These are phyloP conservation scores for Echites panduratus DNA, from an alignment of 257 asterid species.

Conservation along the genomic window DNA sequence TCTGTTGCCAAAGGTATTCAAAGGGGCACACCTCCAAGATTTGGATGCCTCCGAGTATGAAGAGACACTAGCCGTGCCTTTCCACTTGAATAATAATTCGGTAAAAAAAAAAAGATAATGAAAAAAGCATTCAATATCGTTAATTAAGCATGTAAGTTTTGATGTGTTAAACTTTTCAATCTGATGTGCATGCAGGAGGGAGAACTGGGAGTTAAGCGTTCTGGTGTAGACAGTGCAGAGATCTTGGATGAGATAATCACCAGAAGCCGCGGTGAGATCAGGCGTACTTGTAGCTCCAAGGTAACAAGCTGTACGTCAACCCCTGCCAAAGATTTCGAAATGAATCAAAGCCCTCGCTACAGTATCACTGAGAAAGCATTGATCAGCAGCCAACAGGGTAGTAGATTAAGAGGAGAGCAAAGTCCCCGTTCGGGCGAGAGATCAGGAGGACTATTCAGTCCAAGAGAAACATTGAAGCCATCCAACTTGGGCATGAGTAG, in stretches of 20 bases:
- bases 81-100: slow-evolving; percentile 32
- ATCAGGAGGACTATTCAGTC: slow-evolving; percentile 46
- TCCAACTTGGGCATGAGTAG: slow-evolving; percentile 55
- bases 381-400: slow-evolving; percentile 37
- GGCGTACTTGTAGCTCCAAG: slow-evolving; percentile 53
- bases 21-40: slow-evolving; percentile 78
- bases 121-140: too few relatives aligned
- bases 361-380: slow-evolving; percentile 38
- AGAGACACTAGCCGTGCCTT: slow-evolving; percentile 66
- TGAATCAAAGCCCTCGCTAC: slow-evolving; percentile 55
- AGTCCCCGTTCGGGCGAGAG: slow-evolving; percentile 32
- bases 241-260: slow-evolving; percentile 70
- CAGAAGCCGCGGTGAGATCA: slow-evolving; percentile 85
- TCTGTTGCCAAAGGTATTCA: slow-evolving; percentile 59
- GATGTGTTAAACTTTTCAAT: neutral
- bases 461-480: slow-evolving; percentile 38
- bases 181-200: slow-evolving; percentile 38
- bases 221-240: slow-evolving; percentile 61
- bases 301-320: slow-evolving; percentile 55
- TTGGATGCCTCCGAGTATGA: slow-evolving; percentile 87
- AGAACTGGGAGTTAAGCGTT: slow-evolving; percentile 44
- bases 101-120: too few relatives aligned
- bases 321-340: slow-evolving; percentile 49
- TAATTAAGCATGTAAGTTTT: too few relatives aligned
- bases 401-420: slow-evolving; percentile 43